Conservation (phyloP, 2,329 filamentous ascomycete genomes). For the Trichoderma citrinoviride region DNA sequence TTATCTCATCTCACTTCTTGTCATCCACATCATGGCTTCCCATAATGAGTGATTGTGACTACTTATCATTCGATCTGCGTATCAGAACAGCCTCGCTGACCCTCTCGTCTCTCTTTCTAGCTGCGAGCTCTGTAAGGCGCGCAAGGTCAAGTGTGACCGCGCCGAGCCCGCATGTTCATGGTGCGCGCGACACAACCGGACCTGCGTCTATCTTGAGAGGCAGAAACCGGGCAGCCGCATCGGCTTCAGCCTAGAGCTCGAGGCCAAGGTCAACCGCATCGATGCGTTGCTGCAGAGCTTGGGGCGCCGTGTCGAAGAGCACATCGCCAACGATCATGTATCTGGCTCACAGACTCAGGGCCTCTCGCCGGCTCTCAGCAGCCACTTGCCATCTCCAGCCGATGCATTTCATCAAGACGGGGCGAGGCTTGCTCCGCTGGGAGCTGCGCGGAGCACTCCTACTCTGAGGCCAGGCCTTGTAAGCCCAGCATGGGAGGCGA, state of each 20-base stretch:
- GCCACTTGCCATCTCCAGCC: slow-evolving; percentile 35
- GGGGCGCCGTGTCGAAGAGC: slow-evolving; percentile 43
- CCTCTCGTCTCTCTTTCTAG: slow-evolving; percentile 27
- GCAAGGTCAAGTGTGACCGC: slow-evolving; percentile 51
- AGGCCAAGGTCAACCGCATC: slow-evolving; percentile 53
- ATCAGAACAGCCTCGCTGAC: neutral
- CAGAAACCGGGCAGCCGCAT: slow-evolving; percentile 66
- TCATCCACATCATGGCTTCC: neutral
- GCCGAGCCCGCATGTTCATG: slow-evolving; percentile 64
- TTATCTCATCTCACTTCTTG: neutral
- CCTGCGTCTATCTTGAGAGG: slow-evolving; percentile 67
- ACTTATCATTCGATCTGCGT: neutral
- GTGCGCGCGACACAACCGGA: slow-evolving; percentile 65
- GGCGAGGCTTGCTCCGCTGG: neutral
- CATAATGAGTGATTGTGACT: slow-evolving; percentile 4
- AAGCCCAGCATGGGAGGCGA: slow-evolving; percentile 16
- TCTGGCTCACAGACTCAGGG: slow-evolving; percentile 25
- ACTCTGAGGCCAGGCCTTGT: slow-evolving; percentile 7
- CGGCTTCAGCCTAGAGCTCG: slow-evolving; percentile 61
- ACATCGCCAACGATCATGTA: slow-evolving; percentile 38
- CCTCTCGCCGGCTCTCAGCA: slow-evolving; percentile 37
- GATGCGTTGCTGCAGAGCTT: slow-evolving; percentile 45
- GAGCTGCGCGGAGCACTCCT: slow-evolving; percentile 20
- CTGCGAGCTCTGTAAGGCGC: slow-evolving; percentile 46
- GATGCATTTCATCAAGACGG: slow-evolving; percentile 28